Conservation (phyloP, 306 rosid genomes). For the Trifolium dubium region DNA sequence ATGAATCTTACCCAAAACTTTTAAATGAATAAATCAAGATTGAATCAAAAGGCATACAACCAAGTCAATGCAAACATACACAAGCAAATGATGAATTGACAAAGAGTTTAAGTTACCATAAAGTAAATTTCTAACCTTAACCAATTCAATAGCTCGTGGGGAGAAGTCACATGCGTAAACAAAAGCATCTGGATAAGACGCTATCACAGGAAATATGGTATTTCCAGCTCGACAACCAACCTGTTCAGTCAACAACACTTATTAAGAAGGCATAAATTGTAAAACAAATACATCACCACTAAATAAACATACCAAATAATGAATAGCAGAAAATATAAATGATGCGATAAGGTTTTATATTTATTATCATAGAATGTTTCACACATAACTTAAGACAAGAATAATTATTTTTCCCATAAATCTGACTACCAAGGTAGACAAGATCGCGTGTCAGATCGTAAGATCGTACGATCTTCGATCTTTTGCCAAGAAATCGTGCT, state of each 20-base stretch:
- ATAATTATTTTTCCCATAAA: constrained; percentile 3
- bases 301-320: constrained; percentile 5
- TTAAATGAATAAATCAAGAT: constrained; percentile 1
- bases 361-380: constrained; percentile 15
- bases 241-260: constrained; percentile 50
- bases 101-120: constrained; percentile 28
- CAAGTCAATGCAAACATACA: constrained; percentile 29
- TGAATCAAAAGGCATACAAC: constrained; percentile 30
- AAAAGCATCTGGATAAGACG: constrained; percentile 68
- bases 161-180: constrained; percentile 96
- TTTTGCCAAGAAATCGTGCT: too few relatives aligned
- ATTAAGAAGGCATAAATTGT: constrained; percentile 20
- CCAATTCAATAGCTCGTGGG: constrained; percentile 84
- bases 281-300: constrained; percentile 19
- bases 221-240: constrained; percentile 96
- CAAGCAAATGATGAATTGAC: constrained; percentile 16
- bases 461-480: too few relatives aligned
- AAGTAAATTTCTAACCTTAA: constrained; percentile 61
- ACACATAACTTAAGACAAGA: neutral
- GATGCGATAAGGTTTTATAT: neutral
- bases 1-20: constrained; percentile 16
- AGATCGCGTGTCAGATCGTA: too few relatives aligned
- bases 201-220: constrained; percentile 82
- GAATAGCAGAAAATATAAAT: constrained; percentile 28
- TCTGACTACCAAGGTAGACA: too few relatives aligned